Base-by-base conservation (phyloP, 2,329 filamentous ascomycete genomes). In the Sphaerulina vaccinii region DNA sequence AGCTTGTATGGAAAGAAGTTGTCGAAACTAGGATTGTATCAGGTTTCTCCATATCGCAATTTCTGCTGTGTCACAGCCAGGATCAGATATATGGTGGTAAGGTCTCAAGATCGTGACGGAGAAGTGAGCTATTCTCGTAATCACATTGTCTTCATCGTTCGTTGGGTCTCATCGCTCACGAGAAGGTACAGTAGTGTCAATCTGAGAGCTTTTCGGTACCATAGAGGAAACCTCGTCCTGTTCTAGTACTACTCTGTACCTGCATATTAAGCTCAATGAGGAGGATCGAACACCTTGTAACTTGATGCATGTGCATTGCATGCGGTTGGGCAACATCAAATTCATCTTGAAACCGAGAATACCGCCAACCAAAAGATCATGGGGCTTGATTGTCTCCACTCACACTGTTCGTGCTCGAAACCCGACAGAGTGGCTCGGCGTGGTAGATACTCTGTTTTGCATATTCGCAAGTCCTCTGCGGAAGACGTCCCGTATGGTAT, bases 361-460 rank as follows among this genome's bases (percentile, higher is more conserved):
- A 18, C 29, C 18, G 13, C 43, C 43, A 46, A 46, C 43, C 43
- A 46, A 15, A 35, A 36, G 37, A 36, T 46, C 29, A 35, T 13
- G 33, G 37, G 43, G 43, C 43, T 46, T 36, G 19, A 21, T 13
- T 32, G 27, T 19, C 32, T 36, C 21, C 19, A 10, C 19, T 47
- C 36, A 27, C 18, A 15, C 38, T 11, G 10, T 19, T 15, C 36
- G n/a, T 15, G 19, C 19, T 39, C 36, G 44, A 39, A 35, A 39
- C 18, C 44, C 44, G 36, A 32, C 5, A 9, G 21, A 15, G 2
- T 39, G 44, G 44, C 19, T 39, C 22, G 33, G 44, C 23, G 44
- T 39, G 44, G 43, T 23, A 22, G 38, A 21, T 22, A 19, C 21
- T 41, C 10, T 35, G 5, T 11, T 6, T n/a, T n/a, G 32, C 32